Evolutionary conservation across 2,329 filamentous ascomycete species (phyloP), one percentile per base, ranked within the genome.

Genomic region (Neopestalotiopsis clavispora): DNA sequence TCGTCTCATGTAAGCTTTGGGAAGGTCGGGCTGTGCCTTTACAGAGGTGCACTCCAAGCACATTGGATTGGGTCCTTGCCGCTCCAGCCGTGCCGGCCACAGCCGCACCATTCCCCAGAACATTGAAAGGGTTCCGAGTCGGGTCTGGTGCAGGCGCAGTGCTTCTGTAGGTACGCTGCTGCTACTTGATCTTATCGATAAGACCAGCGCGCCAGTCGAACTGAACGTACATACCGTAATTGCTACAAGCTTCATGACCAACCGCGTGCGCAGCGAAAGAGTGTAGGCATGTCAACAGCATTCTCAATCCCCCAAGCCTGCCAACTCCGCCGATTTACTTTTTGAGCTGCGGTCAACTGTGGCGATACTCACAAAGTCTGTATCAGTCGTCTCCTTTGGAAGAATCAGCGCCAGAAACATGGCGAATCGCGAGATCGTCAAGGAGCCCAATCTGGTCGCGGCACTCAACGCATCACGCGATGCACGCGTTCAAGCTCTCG

Each of bases 401-500:
- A 52, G 7, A 52, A n/a, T 52, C 7, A n/a, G n/a, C 9, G 14
- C 32, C 10, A 38, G 34, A 40, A 60, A 23, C 68, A 90, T 91
- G 88, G 80, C 86, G 45, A 84, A 86, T 74, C 81, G 85, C 70
- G 81, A 85, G 28, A 87, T 90, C 71, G 87, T 94, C 71, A 89
- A 86, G 68, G 90, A 93, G 75, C 83, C 88, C 2, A 84, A 87
- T 69, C 89, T 97, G 61, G 84, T 86, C 68, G 86, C 89, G 5
- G 91, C 94, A 62, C 85, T 97, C 63, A 84, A 90, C 72, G 90
- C 91, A 68, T 94, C 93, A n/a, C 86, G 88, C 68, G 87, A 92
- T 71, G 91, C 93, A 17, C 91, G 92, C 73, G 83, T 90, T 64
- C 92, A 95, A 80, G 93, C 92, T 68, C 85, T 92, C 72, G 83